Evolutionary conservation across 495 filamentous ascomycete genomes (phyloP).

Genomic region (Penicillium flavigenum): DNA sequence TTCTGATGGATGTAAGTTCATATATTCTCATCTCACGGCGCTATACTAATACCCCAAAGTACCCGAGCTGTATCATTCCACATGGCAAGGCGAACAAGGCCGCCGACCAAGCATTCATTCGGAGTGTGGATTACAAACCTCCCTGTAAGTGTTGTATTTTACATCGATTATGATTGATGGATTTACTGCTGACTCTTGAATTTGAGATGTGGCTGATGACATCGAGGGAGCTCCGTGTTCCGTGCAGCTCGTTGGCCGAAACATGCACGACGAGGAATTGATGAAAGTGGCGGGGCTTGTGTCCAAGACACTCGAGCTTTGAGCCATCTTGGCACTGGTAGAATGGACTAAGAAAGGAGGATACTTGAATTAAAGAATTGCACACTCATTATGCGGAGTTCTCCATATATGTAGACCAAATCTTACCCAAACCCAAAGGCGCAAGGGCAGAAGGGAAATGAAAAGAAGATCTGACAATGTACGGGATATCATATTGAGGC

Average conservation of each 20-base stretch:
- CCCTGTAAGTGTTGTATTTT: constrained; percentile 12
- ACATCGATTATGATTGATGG: no score
- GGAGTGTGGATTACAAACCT: constrained; percentile 22
- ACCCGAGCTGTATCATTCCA: constrained; percentile 23
- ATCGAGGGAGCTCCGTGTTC: constrained; percentile 24
- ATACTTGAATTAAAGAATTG: no score
- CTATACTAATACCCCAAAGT: constrained; percentile 10
- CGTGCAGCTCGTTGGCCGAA: constrained; percentile 19
- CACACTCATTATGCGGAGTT: neutral
- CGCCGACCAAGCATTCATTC: constrained; percentile 16
- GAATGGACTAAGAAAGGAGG: neutral
- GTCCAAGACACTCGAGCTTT: neutral
- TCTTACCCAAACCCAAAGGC: neutral
- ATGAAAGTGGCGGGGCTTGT: neutral
- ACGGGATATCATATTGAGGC: neutral
- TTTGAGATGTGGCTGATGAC: constrained; percentile 9
- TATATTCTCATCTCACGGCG: neutral
- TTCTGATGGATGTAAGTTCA: constrained; percentile 20
- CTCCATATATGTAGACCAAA: neutral
- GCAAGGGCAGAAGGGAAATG: neutral
- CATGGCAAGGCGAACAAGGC: constrained; percentile 17
- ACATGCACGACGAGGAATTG: constrained; percentile 22
- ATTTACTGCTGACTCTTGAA: neutral
- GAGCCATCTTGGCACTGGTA: neutral
- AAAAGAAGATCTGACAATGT: neutral